A percentile compares a stretch with the other conserved stretches of the same genome.
phyloP scores from a whole-genome alignment of 768 basidiomycete species.

The Panellus pusillus region DNA sequence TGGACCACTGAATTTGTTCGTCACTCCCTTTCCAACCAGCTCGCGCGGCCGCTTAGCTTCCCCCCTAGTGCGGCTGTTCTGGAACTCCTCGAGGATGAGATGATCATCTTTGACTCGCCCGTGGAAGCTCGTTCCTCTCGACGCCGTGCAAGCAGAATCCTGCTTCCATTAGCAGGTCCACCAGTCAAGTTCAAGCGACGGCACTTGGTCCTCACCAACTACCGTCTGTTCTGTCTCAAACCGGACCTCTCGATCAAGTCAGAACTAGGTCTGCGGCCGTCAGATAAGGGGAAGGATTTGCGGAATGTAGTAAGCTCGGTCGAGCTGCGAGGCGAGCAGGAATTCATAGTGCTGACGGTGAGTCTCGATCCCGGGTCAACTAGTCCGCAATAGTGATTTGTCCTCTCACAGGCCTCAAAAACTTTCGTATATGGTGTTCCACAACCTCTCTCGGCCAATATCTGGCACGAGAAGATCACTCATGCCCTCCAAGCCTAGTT shows the following conservation, averaged over 20 bases:
- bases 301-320: conserved; percentile 46
- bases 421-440: conserved; percentile 43
- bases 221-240: conserved; percentile 59
- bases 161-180: conserved; percentile 50
- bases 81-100: conserved; percentile 41
- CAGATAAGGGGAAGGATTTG: conserved; percentile 46
- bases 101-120: conserved; percentile 47
- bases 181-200: conserved; percentile 52
- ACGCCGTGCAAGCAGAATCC: conserved; percentile 54
- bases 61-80: conserved; percentile 36
- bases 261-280: conserved; percentile 46
- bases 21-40: conserved; percentile 1
- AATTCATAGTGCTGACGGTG: conserved; percentile 64
- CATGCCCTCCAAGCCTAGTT: conserved; percentile 1
- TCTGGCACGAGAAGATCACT: conserved; percentile 15
- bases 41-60: neutral
- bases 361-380: conserved; percentile 20
- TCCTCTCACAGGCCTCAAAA: conserved; percentile 29
- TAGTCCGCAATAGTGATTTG: neutral
- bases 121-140: conserved; percentile 57
- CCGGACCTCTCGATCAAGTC: conserved; percentile 47
- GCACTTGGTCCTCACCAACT: conserved; percentile 56
- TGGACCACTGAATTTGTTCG: conserved; percentile 47
- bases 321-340: conserved; percentile 53
- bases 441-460: conserved; percentile 27